These are phyloP conservation scores for Mayamaea pseudoterrestris DNA, from an alignment of 108 stramenopile species.

Conservation along the genomic window DNA sequence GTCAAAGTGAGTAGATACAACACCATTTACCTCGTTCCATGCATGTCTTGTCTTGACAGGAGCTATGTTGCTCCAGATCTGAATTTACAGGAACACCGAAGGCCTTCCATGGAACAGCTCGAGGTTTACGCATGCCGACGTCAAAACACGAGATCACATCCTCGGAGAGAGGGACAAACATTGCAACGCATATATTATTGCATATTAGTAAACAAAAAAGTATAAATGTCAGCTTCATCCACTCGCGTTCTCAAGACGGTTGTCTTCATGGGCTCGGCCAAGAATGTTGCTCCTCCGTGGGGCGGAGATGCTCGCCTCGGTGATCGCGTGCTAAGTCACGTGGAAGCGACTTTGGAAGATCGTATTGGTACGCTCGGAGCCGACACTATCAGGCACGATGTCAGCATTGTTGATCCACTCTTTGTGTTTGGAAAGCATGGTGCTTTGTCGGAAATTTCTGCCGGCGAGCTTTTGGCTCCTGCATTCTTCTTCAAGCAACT, in stretches of 20 bases:
- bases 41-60: no score
- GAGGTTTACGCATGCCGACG: no score
- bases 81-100: no score
- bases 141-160: no score
- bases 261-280: constrained; percentile 49
- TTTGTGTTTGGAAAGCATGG: constrained; percentile 41
- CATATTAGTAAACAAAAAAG: no score
- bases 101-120: no score
- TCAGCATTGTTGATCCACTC: constrained; percentile 41
- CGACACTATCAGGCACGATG: constrained; percentile 32
- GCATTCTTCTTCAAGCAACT: constrained; percentile 40
- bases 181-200: no score
- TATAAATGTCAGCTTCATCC: constrained; percentile 12
- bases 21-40: no score
- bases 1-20: no score
- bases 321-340: constrained; percentile 46
- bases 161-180: no score
- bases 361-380: constrained; percentile 22
- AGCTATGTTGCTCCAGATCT: no score
- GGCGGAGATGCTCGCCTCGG: constrained; percentile 42
- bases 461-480: constrained; percentile 29
- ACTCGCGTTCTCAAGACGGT: constrained; percentile 47
- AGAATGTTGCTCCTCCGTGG: constrained; percentile 35
- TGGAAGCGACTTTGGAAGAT: constrained; percentile 18
- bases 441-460: constrained; percentile 31